phyloP scores from a whole-genome alignment of 331 rosid genomes.

The Pyrus hybrid region DNA sequence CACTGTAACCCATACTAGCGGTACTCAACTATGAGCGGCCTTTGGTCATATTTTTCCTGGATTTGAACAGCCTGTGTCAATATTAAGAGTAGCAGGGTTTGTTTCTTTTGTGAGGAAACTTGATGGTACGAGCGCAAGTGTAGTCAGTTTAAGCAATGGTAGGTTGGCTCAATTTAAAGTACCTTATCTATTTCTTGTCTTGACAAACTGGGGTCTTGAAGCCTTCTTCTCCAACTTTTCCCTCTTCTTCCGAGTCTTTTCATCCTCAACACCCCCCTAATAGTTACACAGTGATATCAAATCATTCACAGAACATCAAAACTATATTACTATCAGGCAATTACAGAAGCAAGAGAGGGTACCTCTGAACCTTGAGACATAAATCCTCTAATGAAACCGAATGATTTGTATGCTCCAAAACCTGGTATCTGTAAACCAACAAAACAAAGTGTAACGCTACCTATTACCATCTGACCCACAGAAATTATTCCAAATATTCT shows the following conservation, averaged over 20 bases:
- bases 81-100: not conserved
- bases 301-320: not conserved
- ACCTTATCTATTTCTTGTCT: constrained; percentile 59
- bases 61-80: not conserved
- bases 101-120: too few relatives aligned
- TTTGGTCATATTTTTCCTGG: too few relatives aligned
- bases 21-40: not conserved
- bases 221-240: constrained; percentile 96
- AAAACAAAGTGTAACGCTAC: not conserved
- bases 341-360: constrained; percentile 1
- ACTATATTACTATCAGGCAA: not conserved
- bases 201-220: constrained; percentile 62
- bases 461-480: not conserved
- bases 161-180: not conserved
- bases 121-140: too few relatives aligned
- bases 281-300: not conserved
- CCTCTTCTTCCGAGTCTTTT: constrained; percentile 85
- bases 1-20: not conserved
- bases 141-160: not conserved
- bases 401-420: constrained; percentile 76
- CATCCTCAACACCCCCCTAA: constrained; percentile 77
- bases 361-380: constrained; percentile 71
- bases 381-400: constrained; percentile 65
- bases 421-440: constrained; percentile 62
- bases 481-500: not conserved